phyloP scores from a whole-genome alignment of 2,329 filamentous ascomycete species.

The Beauveria sp. region DNA sequence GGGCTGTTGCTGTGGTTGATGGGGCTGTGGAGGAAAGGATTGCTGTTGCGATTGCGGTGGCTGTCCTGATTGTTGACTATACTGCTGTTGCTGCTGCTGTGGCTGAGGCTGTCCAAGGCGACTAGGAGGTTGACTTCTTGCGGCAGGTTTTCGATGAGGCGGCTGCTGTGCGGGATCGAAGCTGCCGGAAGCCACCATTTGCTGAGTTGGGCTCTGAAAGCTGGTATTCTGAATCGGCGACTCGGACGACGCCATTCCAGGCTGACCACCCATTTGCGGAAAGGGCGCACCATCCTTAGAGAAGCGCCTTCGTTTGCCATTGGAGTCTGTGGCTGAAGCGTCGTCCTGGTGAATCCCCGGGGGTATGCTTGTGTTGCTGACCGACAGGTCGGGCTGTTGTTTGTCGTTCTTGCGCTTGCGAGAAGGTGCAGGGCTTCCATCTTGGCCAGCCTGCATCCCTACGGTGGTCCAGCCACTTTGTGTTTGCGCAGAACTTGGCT shows the following conservation, averaged over 20 bases:
- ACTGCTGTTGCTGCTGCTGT: neutral
- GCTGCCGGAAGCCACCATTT: conserved; percentile 4
- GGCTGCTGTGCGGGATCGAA: neutral
- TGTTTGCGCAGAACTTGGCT: neutral
- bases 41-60: conserved; percentile 1
- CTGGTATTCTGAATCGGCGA: conserved; percentile 6
- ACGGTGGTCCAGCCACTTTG: conserved; percentile 7
- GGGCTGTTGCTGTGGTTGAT: neutral
- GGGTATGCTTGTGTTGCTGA: neutral
- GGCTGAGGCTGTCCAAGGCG: neutral
- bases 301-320: conserved; percentile 6
- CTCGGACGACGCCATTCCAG: conserved; percentile 1
- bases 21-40: neutral
- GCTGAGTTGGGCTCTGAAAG: conserved; percentile 8
- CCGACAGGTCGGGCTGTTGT: neutral
- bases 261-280: conserved; percentile 3
- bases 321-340: neutral
- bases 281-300: neutral
- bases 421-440: neutral
- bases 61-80: neutral
- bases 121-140: neutral
- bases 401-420: conserved; percentile 10
- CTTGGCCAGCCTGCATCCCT: neutral
- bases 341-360: neutral
- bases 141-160: neutral